Base-by-base conservation (phyloP, 2,329 filamentous ascomycete species). In the Rhytidhysteron rufulum region DNA sequence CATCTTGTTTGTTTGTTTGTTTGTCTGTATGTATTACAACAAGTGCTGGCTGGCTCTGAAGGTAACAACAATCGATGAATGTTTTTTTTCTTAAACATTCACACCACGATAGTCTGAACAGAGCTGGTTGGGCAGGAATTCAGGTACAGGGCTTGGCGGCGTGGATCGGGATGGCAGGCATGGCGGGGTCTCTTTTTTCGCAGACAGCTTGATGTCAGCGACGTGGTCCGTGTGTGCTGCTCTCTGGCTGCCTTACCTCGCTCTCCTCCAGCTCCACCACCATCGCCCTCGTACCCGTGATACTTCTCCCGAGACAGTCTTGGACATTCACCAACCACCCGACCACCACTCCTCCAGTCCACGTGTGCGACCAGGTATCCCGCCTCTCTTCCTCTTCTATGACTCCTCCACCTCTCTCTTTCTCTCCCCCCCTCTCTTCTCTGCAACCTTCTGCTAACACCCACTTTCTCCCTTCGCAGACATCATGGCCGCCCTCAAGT, bases 401-500 rank as follows among this genome's bases (percentile, higher is more conserved):
- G 58, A 56, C 55, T 54, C 45, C 31, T 20, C 29, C 34, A 31
- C 39, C 42, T 37, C 31, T 33, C 44, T 46, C 39, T 45, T 20
- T n/a, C 22, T 30, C 15, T 24, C 22, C 15, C 43, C 4, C 22
- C 25, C 34, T 19, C 30, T 33, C 33, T 41, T 31, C 34, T 42
- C 40, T 44, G 29, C 35, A 32, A 15, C 20, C 40, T 42, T 33
- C 17, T 37, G 20, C 25, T 31, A 25, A 33, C 21, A 24, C 44
- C 31, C 34, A 27, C 13, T 30, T 22, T 24, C 35, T 39, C 33
- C 37, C 24, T 31, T 37, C 24, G 37, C 33, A 34, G 37, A 36
- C 43, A 54, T 43, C 41, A 70, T 69, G 65, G 51, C 68, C 7
- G 60, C 65, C 16, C 58, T 87, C 63, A 80, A 84, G 71, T 98